Conservation (phyloP, 2,329 filamentous ascomycete genomes). For the Penicillium brevicompactum region DNA sequence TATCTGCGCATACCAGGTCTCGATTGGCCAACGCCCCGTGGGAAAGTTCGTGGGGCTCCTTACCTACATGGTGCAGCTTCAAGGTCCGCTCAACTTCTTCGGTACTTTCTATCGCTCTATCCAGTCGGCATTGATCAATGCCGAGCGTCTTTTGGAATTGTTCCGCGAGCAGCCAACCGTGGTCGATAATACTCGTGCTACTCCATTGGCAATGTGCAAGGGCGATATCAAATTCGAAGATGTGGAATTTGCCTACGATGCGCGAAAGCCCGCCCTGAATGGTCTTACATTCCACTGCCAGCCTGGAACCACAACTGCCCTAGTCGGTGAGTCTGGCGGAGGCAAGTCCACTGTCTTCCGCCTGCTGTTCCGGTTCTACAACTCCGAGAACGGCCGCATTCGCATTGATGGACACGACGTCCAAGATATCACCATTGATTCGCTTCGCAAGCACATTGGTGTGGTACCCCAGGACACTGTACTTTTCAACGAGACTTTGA, state of each 20-base stretch:
- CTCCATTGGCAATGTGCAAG: conserved; percentile 66
- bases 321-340: conserved; percentile 94
- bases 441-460: conserved; percentile 85
- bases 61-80: conserved; percentile 77
- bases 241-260: conserved; percentile 88
- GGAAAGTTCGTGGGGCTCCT: conserved; percentile 74
- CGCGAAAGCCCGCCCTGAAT: conserved; percentile 79
- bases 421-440: conserved; percentile 86
- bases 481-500: conserved; percentile 88
- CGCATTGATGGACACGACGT: conserved; percentile 83
- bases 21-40: conserved; percentile 64
- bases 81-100: conserved; percentile 81
- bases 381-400: conserved; percentile 76
- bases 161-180: conserved; percentile 97
- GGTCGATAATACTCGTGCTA: conserved; percentile 70
- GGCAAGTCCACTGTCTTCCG: conserved; percentile 97
- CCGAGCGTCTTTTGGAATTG: conserved; percentile 88
- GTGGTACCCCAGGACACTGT: conserved; percentile 97
- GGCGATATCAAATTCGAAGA: conserved; percentile 86
- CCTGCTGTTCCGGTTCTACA: conserved; percentile 95
- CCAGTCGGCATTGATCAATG: conserved; percentile 95
- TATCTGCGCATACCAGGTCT: conserved; percentile 76
- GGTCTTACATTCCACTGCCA: conserved; percentile 81
- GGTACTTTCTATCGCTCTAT: conserved; percentile 96
- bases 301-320: conserved; percentile 90